Evolutionary conservation across 306 rosid genomes (phyloP).

Genomic region (Begonia masoniana): DNA sequence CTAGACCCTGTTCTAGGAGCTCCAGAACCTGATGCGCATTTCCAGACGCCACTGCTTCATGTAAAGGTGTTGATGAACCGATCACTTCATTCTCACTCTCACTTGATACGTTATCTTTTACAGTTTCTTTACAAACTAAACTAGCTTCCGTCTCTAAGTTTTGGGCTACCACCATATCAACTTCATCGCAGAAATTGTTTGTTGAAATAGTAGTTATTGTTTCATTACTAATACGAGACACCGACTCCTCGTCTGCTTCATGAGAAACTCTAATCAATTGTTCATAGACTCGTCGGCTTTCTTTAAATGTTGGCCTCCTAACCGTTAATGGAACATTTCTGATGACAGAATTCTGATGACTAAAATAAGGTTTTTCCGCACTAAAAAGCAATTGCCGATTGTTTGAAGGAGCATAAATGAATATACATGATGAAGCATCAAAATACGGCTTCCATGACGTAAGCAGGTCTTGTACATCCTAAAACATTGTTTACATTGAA

Average conservation of each 20-base stretch:
- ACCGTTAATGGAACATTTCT: slow-evolving; percentile 57
- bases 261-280: slow-evolving; percentile 51
- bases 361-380: slow-evolving; percentile 58
- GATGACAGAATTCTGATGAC: slow-evolving; percentile 29
- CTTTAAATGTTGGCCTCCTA: slow-evolving; percentile 82
- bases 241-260: slow-evolving; percentile 38
- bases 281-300: slow-evolving; percentile 59
- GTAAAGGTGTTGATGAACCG: slow-evolving; percentile 53
- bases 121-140: slow-evolving; percentile 19
- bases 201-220: slow-evolving; percentile 9
- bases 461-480: slow-evolving; percentile 93
- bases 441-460: slow-evolving; percentile 73
- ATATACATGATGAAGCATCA: slow-evolving; percentile 61
- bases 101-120: slow-evolving; percentile 25
- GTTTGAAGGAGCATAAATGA: slow-evolving; percentile 69
- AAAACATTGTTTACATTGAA: slow-evolving; percentile 12
- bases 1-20: slow-evolving; percentile 64
- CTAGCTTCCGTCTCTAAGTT: slow-evolving; percentile 28
- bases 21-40: slow-evolving; percentile 49
- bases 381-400: slow-evolving; percentile 69
- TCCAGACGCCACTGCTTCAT: slow-evolving; percentile 52
- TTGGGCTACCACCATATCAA: slow-evolving; percentile 28
- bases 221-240: slow-evolving; percentile 13
- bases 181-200: slow-evolving; percentile 23
- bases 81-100: slow-evolving; percentile 39